Conservation (phyloP, 2,329 filamentous ascomycete genomes). For the Fusarium brevicatenulatum region DNA sequence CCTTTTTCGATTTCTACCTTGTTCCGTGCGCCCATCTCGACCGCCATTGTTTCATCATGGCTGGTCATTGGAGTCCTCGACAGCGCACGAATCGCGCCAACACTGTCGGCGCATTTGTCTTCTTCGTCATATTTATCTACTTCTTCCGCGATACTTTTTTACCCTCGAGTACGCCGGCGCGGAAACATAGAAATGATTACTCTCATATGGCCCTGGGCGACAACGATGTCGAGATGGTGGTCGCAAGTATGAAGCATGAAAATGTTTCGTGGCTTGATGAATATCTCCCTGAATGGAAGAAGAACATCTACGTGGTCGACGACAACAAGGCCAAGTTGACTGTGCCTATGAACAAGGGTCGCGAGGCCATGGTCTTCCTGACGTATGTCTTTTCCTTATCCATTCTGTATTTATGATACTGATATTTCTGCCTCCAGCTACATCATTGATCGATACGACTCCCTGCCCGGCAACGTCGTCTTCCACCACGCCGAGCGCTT, state of each 20-base stretch:
- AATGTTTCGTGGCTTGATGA: conserved; percentile 54
- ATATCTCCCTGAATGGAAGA: conserved; percentile 58
- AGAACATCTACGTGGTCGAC: conserved; percentile 66
- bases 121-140: conserved; percentile 40
- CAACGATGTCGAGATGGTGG: conserved; percentile 48
- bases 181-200: conserved; percentile 26
- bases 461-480: conserved; percentile 55
- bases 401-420: background rate
- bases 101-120: conserved; percentile 39
- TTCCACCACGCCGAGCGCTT: conserved; percentile 61
- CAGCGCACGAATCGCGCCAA: conserved; percentile 44
- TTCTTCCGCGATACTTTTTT: conserved; percentile 41
- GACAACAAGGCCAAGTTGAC: conserved; percentile 58
- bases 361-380: conserved; percentile 64
- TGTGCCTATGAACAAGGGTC: conserved; percentile 61
- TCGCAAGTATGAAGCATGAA: conserved; percentile 49
- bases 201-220: conserved; percentile 37
- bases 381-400: conserved; percentile 46
- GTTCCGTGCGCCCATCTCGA: background rate
- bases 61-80: conserved; percentile 42
- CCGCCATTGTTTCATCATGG: conserved; percentile 33
- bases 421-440: conserved; percentile 46
- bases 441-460: conserved; percentile 61
- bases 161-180: conserved; percentile 22
- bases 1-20: background rate